Evolutionary conservation across 2,329 filamentous ascomycete species (phyloP), one percentile per base, ranked within the genome.

Genomic region (Cercospora canescens): DNA sequence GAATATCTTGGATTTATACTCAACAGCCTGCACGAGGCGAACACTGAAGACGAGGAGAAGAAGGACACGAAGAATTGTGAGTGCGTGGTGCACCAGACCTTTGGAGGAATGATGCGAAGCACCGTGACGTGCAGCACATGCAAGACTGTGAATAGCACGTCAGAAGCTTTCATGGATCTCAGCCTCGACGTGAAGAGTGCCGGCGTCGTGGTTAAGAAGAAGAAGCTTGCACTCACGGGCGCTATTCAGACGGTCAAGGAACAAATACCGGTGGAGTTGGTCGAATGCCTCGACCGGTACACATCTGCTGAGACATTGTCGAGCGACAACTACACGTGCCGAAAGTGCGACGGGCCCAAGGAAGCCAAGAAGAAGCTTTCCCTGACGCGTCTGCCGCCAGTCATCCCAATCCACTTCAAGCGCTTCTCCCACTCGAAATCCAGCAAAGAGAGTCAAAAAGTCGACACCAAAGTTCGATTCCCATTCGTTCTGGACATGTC

Each of bases 1-100:
- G 94, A 98, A 77, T 98, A 96, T 80, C 96, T 97, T 78, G 93
- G 97, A 76, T 97, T 96, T 75, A 86, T 98, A 35, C 90, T 96
- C 37, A 94, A 97, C 80, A 92, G 95, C 73, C 85, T 99, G 16
- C 94, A 97, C 76, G 88, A 81, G 9, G 83, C 93, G 45, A 95
- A 94, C 72, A 86, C 86, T 41, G 89, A 76, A 35, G 74, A 75
- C 55, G 74, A 77, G 14, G 75, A 77, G 21, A 69, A 54, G 45
- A 71, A 72, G 30, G 74, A 75, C 39, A 68, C 69, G 16, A 74
- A 76, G 50, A 76, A 81, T 67, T 98, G 95, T 82, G 87, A 89
- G 66, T 99, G 94, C 79, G 92, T 98, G 73, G 91, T 98, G 72
- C 95, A 98, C 77, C 91, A 94, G 76, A 94, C 92, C 0, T 97